Conservation (phyloP, 495 filamentous ascomycete species). For the Penicillium mononematosum region DNA sequence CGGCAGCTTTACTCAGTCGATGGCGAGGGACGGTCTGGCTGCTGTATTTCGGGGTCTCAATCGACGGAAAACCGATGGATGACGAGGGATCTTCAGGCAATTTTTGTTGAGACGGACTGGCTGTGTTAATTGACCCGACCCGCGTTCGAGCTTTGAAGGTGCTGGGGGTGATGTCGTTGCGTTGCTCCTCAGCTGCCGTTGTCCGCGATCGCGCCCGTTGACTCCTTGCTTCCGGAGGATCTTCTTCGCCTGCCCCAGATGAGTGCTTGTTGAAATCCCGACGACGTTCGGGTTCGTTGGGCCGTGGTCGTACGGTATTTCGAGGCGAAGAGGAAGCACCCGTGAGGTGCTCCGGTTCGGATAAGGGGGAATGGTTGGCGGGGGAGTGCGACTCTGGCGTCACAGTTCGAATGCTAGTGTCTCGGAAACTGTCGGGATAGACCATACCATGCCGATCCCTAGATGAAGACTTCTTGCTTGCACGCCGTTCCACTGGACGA, state of each 20-base stretch:
- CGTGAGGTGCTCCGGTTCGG: conserved; percentile 40
- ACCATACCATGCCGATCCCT: conserved; percentile 54
- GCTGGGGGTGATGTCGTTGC: conserved; percentile 42
- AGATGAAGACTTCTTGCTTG: conserved; percentile 55
- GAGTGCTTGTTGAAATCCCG: conserved; percentile 29
- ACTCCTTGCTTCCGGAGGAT: conserved; percentile 34
- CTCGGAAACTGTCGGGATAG: conserved; percentile 52
- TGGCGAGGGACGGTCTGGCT: conserved; percentile 38
- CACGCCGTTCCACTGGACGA: conserved; percentile 48
- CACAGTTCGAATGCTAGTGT: conserved; percentile 48
- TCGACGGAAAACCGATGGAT: conserved; percentile 55
- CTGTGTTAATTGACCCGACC: conserved; percentile 45
- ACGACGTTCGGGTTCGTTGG: conserved; percentile 32
- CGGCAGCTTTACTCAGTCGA: conserved; percentile 44
- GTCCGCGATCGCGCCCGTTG: conserved; percentile 51
- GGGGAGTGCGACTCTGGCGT: conserved; percentile 45
- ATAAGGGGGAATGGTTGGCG: conserved; percentile 40
- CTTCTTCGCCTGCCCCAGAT: conserved; percentile 37
- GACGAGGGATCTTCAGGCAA: conserved; percentile 22
- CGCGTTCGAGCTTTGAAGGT: conserved; percentile 41
- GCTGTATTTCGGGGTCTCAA: conserved; percentile 43
- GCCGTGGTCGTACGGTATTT: conserved; percentile 35
- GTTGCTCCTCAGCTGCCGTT: conserved; percentile 49
- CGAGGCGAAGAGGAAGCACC: conserved; percentile 44
- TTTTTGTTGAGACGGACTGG: conserved; percentile 35